Evolutionary conservation across 306 rosid species (phyloP).

Genomic region (Pachyrhizus erosus): DNA sequence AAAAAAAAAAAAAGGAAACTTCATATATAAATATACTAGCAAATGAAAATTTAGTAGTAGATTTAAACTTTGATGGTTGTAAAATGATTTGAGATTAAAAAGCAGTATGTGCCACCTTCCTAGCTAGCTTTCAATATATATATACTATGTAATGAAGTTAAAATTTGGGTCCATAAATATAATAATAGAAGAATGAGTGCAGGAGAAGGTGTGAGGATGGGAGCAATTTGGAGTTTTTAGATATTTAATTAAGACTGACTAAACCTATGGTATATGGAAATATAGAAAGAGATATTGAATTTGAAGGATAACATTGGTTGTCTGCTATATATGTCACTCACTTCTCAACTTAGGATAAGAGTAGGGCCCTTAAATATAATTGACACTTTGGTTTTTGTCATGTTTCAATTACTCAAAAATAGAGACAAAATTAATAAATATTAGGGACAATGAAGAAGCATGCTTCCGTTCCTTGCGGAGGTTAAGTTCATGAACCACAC

Average conservation of each 20-base stretch:
- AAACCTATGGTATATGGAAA: neutral
- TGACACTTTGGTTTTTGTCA: slow-evolving; percentile 22
- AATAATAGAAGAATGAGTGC: neutral
- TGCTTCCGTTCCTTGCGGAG: slow-evolving; percentile 63
- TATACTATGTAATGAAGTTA: neutral
- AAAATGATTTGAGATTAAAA: neutral
- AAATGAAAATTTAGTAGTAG: neutral
- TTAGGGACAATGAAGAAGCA: slow-evolving; percentile 42
- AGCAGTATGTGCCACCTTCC: neutral
- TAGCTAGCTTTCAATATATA: neutral
- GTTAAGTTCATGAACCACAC: slow-evolving; percentile 39
- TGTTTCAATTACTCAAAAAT: slow-evolving; percentile 17
- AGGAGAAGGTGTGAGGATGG: neutral
- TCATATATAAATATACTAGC: neutral
- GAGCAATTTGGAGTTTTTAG: slow-evolving; percentile 12
- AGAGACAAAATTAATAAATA: slow-evolving; percentile 26
- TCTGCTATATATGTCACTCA: slow-evolving; percentile 6
- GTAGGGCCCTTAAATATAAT: slow-evolving; percentile 9
- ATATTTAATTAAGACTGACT: slow-evolving; percentile 18
- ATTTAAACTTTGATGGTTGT: neutral
- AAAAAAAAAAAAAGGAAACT: no score
- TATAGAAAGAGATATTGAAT: neutral
- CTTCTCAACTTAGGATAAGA: slow-evolving; percentile 25
- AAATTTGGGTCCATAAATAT: neutral
- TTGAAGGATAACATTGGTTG: slow-evolving; percentile 17